Evolutionary conservation across 2,329 filamentous ascomycete species (phyloP).

Genomic region (Clarireedia homoeocarpa): DNA sequence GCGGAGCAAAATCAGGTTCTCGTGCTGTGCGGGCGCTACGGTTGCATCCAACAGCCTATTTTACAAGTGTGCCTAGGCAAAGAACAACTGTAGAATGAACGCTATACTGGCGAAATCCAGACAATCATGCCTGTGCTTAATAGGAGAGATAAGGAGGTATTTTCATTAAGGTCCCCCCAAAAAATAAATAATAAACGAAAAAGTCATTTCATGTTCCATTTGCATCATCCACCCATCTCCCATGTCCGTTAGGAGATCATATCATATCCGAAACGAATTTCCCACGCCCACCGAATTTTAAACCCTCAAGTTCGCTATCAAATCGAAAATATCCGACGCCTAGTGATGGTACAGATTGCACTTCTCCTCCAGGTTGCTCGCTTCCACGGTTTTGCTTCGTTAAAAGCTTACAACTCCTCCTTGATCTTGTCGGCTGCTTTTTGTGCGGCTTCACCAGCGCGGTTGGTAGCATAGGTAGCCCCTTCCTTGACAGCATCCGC

Average conservation of each 20-base stretch:
- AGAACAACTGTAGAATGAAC: too few relatives aligned
- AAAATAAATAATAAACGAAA: background rate
- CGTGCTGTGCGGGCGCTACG: background rate
- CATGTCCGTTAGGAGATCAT: background rate
- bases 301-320: background rate
- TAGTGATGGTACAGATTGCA: constrained; percentile 5
- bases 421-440: constrained; percentile 27
- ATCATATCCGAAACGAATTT: background rate
- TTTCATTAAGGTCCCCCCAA: too few relatives aligned
- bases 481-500: constrained; percentile 33
- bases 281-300: background rate
- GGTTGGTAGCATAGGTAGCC: constrained; percentile 28
- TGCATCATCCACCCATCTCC: background rate
- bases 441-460: constrained; percentile 31
- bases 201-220: background rate
- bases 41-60: too few relatives aligned
- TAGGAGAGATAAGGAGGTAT: too few relatives aligned
- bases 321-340: constrained; percentile 1
- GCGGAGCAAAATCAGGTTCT: background rate
- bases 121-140: too few relatives aligned
- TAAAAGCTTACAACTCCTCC: constrained; percentile 28
- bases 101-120: too few relatives aligned
- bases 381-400: background rate
- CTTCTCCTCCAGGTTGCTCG: background rate
- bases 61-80: too few relatives aligned